A percentile compares a stretch with the other conserved stretches of the same genome.
These are phyloP conservation scores for Zarea fungicola DNA, from an alignment of 2,329 filamentous ascomycete genomes.

Conservation along the genomic window DNA sequence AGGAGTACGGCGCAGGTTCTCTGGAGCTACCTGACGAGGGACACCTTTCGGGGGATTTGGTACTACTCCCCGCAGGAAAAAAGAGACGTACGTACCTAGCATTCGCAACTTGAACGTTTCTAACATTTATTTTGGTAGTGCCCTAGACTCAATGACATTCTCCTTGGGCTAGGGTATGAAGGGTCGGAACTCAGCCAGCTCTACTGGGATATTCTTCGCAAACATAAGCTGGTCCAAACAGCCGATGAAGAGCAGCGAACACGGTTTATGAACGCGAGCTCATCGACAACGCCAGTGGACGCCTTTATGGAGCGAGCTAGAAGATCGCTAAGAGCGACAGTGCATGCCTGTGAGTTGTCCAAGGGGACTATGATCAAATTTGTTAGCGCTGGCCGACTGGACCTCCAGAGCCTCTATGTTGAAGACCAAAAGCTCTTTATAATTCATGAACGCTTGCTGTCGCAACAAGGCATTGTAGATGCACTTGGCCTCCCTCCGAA, in stretches of 20 bases:
- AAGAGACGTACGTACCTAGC: background rate
- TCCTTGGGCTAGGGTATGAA: constrained; percentile 1
- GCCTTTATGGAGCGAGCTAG: background rate
- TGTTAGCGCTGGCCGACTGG: background rate
- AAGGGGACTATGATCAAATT: background rate
- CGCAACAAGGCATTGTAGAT: background rate
- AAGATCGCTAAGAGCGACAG: background rate
- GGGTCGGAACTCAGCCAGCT: constrained; percentile 2
- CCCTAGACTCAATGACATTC: background rate
- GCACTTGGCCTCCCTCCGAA: background rate
- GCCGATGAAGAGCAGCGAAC: background rate
- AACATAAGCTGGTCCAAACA: background rate
- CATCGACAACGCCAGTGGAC: background rate
- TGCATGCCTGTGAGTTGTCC: background rate
- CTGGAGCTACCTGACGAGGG: background rate
- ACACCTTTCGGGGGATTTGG: background rate
- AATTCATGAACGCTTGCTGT: background rate
- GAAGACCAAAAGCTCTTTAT: background rate
- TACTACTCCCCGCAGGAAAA: constrained; percentile 4
- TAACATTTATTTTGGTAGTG: background rate
- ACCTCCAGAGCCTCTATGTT: background rate
- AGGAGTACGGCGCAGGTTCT: background rate
- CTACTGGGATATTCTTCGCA: background rate
- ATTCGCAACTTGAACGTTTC: background rate
- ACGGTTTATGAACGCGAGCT: background rate